Conservation (phyloP, 2,329 filamentous ascomycete genomes). For the Colletotrichum abscissum region DNA sequence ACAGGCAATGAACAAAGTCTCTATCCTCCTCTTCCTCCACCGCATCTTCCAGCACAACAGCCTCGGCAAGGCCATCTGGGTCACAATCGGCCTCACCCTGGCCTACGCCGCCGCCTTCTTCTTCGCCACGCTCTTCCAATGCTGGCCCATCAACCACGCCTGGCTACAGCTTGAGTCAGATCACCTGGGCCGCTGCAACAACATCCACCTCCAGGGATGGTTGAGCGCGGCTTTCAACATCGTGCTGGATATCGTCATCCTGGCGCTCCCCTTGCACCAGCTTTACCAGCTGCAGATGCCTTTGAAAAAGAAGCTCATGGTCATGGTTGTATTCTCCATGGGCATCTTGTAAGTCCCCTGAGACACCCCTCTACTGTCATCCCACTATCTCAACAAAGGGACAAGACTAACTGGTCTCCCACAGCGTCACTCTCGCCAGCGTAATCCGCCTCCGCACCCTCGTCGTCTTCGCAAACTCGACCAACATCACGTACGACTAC, state of each 20-base stretch:
- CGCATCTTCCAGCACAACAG: slow-evolving; percentile 43
- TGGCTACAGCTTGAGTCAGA: slow-evolving; percentile 11
- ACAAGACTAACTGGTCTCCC: background rate
- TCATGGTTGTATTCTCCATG: slow-evolving; percentile 36
- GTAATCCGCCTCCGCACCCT: slow-evolving; percentile 12
- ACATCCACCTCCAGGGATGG: slow-evolving; percentile 24
- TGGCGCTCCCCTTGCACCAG: slow-evolving; percentile 35
- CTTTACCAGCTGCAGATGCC: slow-evolving; percentile 38
- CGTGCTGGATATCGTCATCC: slow-evolving; percentile 37
- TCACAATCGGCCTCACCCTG: background rate
- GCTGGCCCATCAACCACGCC: slow-evolving; percentile 19
- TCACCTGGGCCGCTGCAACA: background rate
- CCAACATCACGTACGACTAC: slow-evolving; percentile 11
- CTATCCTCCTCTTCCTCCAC: slow-evolving; percentile 46
- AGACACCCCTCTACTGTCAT: too few relatives aligned
- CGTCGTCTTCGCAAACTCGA: slow-evolving; percentile 12
- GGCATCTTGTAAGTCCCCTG: slow-evolving; percentile 37
- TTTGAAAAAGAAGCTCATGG: slow-evolving; percentile 35
- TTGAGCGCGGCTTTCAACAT: slow-evolving; percentile 35
- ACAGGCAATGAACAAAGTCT: slow-evolving; percentile 44
- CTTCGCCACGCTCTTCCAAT: slow-evolving; percentile 22
- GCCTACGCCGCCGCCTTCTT: slow-evolving; percentile 15
- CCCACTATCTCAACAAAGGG: too few relatives aligned
- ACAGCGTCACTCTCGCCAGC: slow-evolving; percentile 19
- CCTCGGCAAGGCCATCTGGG: background rate